Base-by-base conservation (phyloP, 345 rosid genomes). In the Acer campestre region DNA sequence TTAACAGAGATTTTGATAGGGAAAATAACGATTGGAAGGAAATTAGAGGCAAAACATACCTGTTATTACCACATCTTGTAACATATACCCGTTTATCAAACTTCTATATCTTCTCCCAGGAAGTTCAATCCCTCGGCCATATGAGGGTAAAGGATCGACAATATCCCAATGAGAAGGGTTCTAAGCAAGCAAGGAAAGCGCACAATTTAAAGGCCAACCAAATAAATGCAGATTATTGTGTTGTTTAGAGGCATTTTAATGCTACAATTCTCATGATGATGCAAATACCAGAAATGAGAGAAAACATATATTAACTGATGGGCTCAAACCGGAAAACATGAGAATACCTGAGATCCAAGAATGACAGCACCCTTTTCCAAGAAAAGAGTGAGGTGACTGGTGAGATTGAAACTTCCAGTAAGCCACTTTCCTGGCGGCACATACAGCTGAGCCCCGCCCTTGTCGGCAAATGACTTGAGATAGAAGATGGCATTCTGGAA, bases 361-460 rank as follows among this genome's bases (percentile, higher is more conserved):
- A 95, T 91, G 44, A 89, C 82, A 12, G 99, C 98, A 25, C 93
- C 97, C 80, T 91, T 95, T 76, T 88, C 98, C 78, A 95, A 78
- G 85, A 93, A 95, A 76, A 95, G 91, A 10, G 99, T 95, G 77
- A 95, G 99, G 79, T 92, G 99, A 85, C 97, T 95, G 0, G 99
- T 95, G 72, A 95, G 98, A 70, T 92, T 95, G 86, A 95, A 85
- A 80, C 99, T 92, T 71, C 97, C 99, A 0, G 97, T 93, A 31
- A 95, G 96, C 98, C 97, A 95, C 82, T 86, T 87, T 38, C 99
- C 99, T 0, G 97, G 89, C 0, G 99, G 97, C 61, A 95, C 92
- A 56, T 95, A 95, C 35, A 95, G 97, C 88, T 95, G 97, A 61
- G 99, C 99, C 29, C 99, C 99, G 16, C 99, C 99, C 81, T 95